Percentiles rank a stretch among this genome's conserved stretches.
Evolutionary conservation across 768 basidiomycete genomes (phyloP).

Genomic region (Neoboletus subvelutipes): DNA sequence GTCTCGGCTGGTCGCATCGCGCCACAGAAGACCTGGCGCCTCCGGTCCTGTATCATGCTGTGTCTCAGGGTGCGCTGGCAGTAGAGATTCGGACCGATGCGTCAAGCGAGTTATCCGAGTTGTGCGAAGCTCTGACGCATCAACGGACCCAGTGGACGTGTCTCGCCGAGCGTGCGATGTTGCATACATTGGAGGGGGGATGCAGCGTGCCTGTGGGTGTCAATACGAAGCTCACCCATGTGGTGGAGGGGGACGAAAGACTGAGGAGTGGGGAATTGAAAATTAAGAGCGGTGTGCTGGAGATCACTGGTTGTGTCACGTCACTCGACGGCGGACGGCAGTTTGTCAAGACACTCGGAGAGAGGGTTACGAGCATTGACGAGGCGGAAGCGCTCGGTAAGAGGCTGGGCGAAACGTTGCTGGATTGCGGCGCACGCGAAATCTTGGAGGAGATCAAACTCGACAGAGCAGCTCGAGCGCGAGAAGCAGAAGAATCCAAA

Average conservation of each 20-base stretch:
- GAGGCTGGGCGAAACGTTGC: constrained; percentile 60
- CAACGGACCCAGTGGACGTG: constrained; percentile 75
- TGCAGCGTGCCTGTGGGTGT: constrained; percentile 97
- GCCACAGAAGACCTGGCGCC: constrained; percentile 72
- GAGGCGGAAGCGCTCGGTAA: constrained; percentile 73
- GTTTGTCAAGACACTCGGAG: constrained; percentile 61
- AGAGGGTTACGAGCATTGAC: constrained; percentile 47
- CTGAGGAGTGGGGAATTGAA: constrained; percentile 32
- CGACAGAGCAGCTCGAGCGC: constrained; percentile 54
- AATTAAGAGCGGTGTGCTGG: constrained; percentile 43
- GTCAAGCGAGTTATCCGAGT: constrained; percentile 48
- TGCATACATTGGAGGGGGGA: constrained; percentile 91
- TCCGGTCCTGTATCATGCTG: constrained; percentile 81
- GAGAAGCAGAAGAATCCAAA: constrained; percentile 31
- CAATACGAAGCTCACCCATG: constrained; percentile 45
- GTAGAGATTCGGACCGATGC: constrained; percentile 81
- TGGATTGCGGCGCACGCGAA: constrained; percentile 67
- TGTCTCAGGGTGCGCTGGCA: constrained; percentile 91
- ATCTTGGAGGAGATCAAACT: constrained; percentile 84
- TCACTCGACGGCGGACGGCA: constrained; percentile 72
- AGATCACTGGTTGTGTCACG: constrained; percentile 81
- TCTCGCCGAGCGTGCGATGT: constrained; percentile 81
- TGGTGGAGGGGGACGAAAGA: constrained; percentile 31
- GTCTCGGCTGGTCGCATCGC: constrained; percentile 71
- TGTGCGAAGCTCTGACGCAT: constrained; percentile 72